Evolutionary conservation across 805 yeast genomes (phyloP), one percentile per base, ranked within the genome.

Genomic region (Metschnikowia kofuensis): DNA sequence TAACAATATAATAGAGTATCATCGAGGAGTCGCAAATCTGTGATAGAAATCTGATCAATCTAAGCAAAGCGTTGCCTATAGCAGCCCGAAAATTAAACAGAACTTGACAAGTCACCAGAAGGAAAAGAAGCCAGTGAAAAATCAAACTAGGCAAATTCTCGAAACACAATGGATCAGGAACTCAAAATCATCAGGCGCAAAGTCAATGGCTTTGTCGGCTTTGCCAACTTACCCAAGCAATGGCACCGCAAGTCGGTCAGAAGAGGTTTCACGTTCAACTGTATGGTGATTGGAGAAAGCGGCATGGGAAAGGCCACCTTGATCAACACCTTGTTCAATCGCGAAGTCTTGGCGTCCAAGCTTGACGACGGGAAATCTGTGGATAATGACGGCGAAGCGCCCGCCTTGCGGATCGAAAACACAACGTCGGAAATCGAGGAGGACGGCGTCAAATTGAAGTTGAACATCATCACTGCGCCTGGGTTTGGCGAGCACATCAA

Each of bases 201-300:
- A 65, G 81, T 92, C 59, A 87, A 85, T 58, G 92, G 96, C 4
- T 91, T 87, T 65, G 99, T 94, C 48, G 99, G 99, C 6, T 94
- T 94, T 72, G 96, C 97, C 57, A 94, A 91, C 71, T 78, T 94
- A 63, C 99, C 99, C 50, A 94, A 91, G 65, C 99, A 94, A 75
- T 94, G 97, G 97, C 98, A 94, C 73, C 84, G 96, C 71, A 89
- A 87, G 69, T 85, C 96, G 27, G 59, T 52, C 37, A 28, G 56
- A 40, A 49, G 58, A 37, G 99, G 99, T 12, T 94, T 94, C 77
- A 80, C 77, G 60, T 80, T 94, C 65, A 94, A 94, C 66, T 66
- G 94, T 52, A 80, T 94, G 82, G 89, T 89, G 50, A 96, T 91
- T 54, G 96, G 96, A 57, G 96, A 89, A 72, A 76, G 84, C 51